phyloP scores from a whole-genome alignment of 495 filamentous ascomycete species.

The Lineolata rhizophorae region DNA sequence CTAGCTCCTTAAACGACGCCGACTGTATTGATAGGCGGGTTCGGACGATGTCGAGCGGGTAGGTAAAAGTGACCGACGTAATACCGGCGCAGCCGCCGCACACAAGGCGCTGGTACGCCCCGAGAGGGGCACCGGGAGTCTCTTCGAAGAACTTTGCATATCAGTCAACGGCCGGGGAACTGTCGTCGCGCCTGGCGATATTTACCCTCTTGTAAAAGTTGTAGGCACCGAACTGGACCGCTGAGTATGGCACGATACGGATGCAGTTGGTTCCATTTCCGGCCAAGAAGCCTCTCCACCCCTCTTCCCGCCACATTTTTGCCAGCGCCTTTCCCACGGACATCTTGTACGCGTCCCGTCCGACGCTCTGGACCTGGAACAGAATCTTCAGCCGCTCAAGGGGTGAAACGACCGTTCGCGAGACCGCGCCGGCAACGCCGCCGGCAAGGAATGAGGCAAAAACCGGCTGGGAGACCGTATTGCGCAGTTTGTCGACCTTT shows the following conservation, averaged over 20 bases:
- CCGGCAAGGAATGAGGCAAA: slow-evolving; percentile 88
- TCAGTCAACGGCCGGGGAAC: slow-evolving; percentile 1
- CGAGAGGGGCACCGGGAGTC: slow-evolving; percentile 42
- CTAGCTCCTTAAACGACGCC: slow-evolving; percentile 69
- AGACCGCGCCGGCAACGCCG: slow-evolving; percentile 90
- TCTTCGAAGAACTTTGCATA: slow-evolving; percentile 46
- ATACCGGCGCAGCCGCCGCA: slow-evolving; percentile 84
- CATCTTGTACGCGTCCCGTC: slow-evolving; percentile 77
- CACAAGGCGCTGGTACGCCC: slow-evolving; percentile 44
- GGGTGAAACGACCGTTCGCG: slow-evolving; percentile 85
- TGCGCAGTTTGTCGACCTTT: too few species aligned
- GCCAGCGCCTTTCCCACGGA: slow-evolving; percentile 68
- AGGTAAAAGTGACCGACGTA: slow-evolving; percentile 66
- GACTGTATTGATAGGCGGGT: slow-evolving; percentile 91
- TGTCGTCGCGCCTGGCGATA: slow-evolving; percentile 4
- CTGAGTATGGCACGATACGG: slow-evolving; percentile 91
- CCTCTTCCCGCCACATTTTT: slow-evolving; percentile 95
- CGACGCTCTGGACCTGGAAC: slow-evolving; percentile 84
- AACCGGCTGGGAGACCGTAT: slow-evolving; percentile 45
- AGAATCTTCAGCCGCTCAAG: slow-evolving; percentile 91
- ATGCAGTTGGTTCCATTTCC: slow-evolving; percentile 98
- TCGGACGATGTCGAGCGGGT: slow-evolving; percentile 87
- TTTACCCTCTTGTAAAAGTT: slow-evolving; percentile 88
- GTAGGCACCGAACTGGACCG: slow-evolving; percentile 94
- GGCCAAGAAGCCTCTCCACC: slow-evolving; percentile 87